Evolutionary conservation across 139 green algal genomes (phyloP).

Genomic region (Mychonastes homosphaera): DNA sequence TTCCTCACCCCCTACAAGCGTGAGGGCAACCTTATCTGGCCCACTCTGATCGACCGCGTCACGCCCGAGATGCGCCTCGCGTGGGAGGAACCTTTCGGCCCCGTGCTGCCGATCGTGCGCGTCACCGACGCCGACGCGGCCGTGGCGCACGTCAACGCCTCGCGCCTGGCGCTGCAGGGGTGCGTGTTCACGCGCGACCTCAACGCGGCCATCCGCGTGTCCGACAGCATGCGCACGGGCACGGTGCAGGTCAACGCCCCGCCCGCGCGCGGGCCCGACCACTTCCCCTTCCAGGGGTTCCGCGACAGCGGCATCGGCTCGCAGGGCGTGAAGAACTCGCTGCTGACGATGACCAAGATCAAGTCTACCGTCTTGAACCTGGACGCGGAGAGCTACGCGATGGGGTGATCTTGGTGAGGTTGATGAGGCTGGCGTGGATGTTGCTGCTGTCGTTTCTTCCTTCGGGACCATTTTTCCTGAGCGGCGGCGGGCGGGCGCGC

Average conservation of each 20-base stretch:
- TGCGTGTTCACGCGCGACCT: conserved; percentile 92
- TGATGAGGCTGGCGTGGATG: no score
- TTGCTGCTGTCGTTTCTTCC: no score
- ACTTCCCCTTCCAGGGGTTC: conserved; percentile 86
- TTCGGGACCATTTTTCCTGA: no score
- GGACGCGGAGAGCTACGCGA: conserved; percentile 53
- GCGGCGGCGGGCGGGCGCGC: no score
- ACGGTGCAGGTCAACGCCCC: conserved; percentile 90
- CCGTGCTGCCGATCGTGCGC: conserved; percentile 84
- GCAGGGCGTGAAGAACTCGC: conserved; percentile 79
- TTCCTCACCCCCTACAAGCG: conserved; percentile 55
- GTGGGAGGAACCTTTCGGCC: conserved; percentile 96
- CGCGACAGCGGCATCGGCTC: conserved; percentile 81
- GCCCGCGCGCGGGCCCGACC: conserved; percentile 76
- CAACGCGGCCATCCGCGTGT: conserved; percentile 73
- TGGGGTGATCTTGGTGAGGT: no score
- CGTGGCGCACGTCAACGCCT: conserved; percentile 78
- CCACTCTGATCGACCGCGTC: conserved; percentile 83
- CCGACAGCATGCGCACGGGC: conserved; percentile 87
- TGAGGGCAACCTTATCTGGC: conserved; percentile 90
- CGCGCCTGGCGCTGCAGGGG: conserved; percentile 71
- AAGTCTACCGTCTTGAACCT: conserved; percentile 94
- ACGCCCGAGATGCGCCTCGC: conserved; percentile 79
- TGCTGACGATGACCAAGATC: conserved; percentile 88
- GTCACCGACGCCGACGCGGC: conserved; percentile 63